phyloP scores from a whole-genome alignment of 345 rosid genomes.

The Conringia planisiliqua region DNA sequence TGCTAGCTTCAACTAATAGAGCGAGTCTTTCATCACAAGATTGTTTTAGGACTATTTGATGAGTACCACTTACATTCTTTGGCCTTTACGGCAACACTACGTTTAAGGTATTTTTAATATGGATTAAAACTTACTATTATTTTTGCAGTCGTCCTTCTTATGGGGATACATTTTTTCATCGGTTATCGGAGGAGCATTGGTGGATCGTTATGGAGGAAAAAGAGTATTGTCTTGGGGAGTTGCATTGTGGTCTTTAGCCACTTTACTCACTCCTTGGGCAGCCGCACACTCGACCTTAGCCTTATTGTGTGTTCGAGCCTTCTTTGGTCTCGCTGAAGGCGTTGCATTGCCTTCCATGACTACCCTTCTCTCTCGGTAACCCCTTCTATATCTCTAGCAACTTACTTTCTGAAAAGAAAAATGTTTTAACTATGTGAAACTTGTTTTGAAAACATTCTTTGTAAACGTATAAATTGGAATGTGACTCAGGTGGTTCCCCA shows the following conservation, averaged over 20 bases:
- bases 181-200: slow-evolving; percentile 78
- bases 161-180: slow-evolving; percentile 98
- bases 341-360: slow-evolving; percentile 90
- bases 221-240: slow-evolving; percentile 84
- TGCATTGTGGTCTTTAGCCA: slow-evolving; percentile 84
- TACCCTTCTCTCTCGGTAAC: slow-evolving; percentile 75
- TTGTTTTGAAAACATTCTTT: background rate
- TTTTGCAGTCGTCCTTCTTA: slow-evolving; percentile 74
- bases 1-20: background rate
- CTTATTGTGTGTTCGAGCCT: slow-evolving; percentile 67
- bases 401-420: background rate
- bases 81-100: background rate
- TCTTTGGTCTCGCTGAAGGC: slow-evolving; percentile 92
- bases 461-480: background rate
- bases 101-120: background rate
- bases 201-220: slow-evolving; percentile 90
- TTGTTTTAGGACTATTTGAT: background rate
- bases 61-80: background rate
- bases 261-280: slow-evolving; percentile 88
- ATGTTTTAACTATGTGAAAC: background rate
- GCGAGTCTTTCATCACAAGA: background rate
- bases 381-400: background rate
- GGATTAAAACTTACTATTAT: background rate
- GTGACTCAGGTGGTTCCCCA: slow-evolving; percentile 78
- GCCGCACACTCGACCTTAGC: slow-evolving; percentile 74